A percentile compares a stretch with the other conserved stretches of the same genome.
These are phyloP conservation scores for Pulveroboletus sp. DNA, from an alignment of 1,284 basidiomycete species.

Conservation along the genomic window DNA sequence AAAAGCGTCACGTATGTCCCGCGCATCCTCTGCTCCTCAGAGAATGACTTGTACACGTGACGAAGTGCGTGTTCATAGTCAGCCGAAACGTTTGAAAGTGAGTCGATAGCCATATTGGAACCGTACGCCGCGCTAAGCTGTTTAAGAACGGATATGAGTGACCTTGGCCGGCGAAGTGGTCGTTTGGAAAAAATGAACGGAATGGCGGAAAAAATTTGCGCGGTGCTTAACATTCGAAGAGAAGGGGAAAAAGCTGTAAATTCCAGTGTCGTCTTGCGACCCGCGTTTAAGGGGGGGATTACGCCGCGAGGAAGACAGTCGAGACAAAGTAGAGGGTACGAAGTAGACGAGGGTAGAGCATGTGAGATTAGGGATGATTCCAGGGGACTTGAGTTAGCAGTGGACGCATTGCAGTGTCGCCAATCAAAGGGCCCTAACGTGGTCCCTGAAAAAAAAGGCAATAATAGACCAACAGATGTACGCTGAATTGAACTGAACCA, in stretches of 20 bases:
- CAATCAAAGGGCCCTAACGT: background rate
- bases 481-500: background rate
- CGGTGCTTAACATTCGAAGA: conserved; percentile 22
- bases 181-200: conserved; percentile 28
- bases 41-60: conserved; percentile 32
- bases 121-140: conserved; percentile 29
- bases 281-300: conserved; percentile 10
- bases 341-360: conserved; percentile 6
- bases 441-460: too few relatives aligned
- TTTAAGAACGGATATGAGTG: conserved; percentile 26
- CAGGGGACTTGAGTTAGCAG: background rate
- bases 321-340: conserved; percentile 21
- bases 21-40: conserved; percentile 29
- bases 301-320: conserved; percentile 19
- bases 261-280: conserved; percentile 22
- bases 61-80: conserved; percentile 35
- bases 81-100: conserved; percentile 46
- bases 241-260: conserved; percentile 33
- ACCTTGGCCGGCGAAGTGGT: conserved; percentile 23
- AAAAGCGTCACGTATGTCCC: conserved; percentile 35
- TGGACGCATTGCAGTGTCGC: background rate
- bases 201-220: conserved; percentile 28
- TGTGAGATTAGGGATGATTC: background rate
- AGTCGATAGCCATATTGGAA: conserved; percentile 41
- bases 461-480: background rate